A percentile compares a stretch with the other conserved stretches of the same genome.
Conservation (phyloP, 2,329 filamentous ascomycete genomes). For the Hysterium pulicare region DNA sequence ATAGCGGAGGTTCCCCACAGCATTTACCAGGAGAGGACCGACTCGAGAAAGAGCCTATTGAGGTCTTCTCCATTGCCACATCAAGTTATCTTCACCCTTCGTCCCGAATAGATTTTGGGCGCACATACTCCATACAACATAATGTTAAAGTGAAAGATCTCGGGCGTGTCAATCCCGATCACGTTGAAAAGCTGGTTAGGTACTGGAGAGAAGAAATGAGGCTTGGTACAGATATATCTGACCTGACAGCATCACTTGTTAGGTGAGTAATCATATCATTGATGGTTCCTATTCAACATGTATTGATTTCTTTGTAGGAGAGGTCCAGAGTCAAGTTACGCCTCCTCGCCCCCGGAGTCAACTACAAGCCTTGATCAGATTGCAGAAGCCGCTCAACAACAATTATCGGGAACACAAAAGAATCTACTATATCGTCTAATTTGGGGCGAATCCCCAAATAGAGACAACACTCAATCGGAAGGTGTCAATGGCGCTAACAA, state of each 20-base stretch:
- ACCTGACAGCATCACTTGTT: no score
- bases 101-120: slow-evolving; percentile 40
- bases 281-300: no score
- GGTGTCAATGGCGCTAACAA: no score
- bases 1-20: neutral
- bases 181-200: slow-evolving; percentile 12
- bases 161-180: slow-evolving; percentile 26
- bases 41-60: slow-evolving; percentile 32
- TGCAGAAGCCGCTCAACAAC: no score
- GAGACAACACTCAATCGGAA: no score
- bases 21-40: neutral
- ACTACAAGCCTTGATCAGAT: no score
- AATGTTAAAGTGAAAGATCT: slow-evolving; percentile 42
- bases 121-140: slow-evolving; percentile 41
- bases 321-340: slow-evolving; percentile 1
- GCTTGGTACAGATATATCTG: no score
- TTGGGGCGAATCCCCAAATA: no score
- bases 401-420: no score
- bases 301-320: no score
- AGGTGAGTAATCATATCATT: no score
- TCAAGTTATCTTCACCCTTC: slow-evolving; percentile 26
- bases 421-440: no score
- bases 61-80: slow-evolving; percentile 17
- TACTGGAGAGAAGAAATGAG: slow-evolving; percentile 16
- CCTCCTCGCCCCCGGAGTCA: neutral